Base-by-base conservation (phyloP, 331 rosid species). In the Quercus phellos region DNA sequence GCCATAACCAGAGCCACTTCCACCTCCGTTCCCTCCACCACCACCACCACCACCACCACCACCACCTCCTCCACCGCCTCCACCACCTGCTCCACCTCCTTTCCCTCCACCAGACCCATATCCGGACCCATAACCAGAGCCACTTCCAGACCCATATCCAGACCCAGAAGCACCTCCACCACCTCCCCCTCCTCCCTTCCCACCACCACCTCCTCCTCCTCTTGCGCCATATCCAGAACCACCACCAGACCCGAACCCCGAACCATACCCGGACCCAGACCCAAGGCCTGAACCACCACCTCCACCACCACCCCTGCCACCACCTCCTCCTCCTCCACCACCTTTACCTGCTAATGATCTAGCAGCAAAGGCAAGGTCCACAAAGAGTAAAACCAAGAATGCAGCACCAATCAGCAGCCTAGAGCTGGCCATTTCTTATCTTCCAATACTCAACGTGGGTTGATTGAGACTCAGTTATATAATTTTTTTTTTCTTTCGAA, bases 301-400 rank as follows among this genome's bases (percentile, higher is more conserved):
- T 0, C 85, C 79, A 0, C 85, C 85, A 0, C 84, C 80, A 1
- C 70, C 81, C 0, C 71, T 75, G 0, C 78, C 85, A 3, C 79
- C 82, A 0, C 84, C 81, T 0, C 85, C 84, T 0, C 79, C 85
- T 0, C 81, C 81, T 0, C 89, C 86, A 0, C 86, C 87, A 0
- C 87, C 70, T 0, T 81, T 87, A 0, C 86, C 88, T 0, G 86
- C 78, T 2, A 77, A 12, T 4, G 79, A 73, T 75, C 97, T 89
- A 35, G 89, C 90, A n/a, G 95, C 95, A 55, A 83, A 74, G 59
- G 97, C 79, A 8, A 89, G 35, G 76, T 94, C 94, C 24, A 86
- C 68, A 84, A 89, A 53, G n/a, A 94, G 77, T 86, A 94, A 82
- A 76, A 78, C 83, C 89, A 90, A 68, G 77, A 94, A 74, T 72